Evolutionary conservation across 2,329 filamentous ascomycete genomes (phyloP).

Genomic region (Allantophomopsis lycopodina): DNA sequence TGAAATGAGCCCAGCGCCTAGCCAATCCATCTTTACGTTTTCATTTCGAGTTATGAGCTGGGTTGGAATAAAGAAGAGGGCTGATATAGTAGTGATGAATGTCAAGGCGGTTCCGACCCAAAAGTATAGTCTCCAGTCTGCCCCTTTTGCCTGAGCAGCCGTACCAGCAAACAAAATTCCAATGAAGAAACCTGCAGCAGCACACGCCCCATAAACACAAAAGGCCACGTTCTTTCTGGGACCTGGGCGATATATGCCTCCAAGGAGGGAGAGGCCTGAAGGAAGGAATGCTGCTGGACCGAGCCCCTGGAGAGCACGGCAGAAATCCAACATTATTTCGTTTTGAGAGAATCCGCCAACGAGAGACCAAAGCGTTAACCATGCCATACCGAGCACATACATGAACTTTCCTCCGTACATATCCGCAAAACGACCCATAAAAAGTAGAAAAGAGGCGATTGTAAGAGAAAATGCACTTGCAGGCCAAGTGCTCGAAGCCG

Average conservation of each 20-base stretch:
- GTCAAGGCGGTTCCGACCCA: slow-evolving; percentile 45
- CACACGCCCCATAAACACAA: slow-evolving; percentile 40
- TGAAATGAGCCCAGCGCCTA: slow-evolving; percentile 45
- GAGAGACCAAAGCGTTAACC: slow-evolving; percentile 58
- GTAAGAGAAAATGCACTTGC: slow-evolving; percentile 45
- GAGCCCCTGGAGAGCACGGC: slow-evolving; percentile 61
- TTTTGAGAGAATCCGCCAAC: slow-evolving; percentile 56
- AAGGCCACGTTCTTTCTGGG: slow-evolving; percentile 55
- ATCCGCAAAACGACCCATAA: slow-evolving; percentile 47
- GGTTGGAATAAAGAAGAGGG: slow-evolving; percentile 33
- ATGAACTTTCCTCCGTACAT: slow-evolving; percentile 47
- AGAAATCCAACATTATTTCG: slow-evolving; percentile 58
- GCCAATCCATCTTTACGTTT: slow-evolving; percentile 52
- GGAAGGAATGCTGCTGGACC: slow-evolving; percentile 61
- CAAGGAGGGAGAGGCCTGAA: slow-evolving; percentile 52
- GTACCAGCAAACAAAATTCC: slow-evolving; percentile 55
- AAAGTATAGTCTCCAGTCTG: slow-evolving; percentile 54
- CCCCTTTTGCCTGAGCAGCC: slow-evolving; percentile 32
- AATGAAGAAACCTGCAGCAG: slow-evolving; percentile 38
- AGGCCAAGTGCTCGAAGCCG: slow-evolving; percentile 46
- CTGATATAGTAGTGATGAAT: slow-evolving; percentile 28
- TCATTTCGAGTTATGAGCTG: slow-evolving; percentile 23
- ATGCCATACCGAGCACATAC: slow-evolving; percentile 43
- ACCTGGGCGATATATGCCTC: slow-evolving; percentile 50
- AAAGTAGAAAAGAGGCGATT: slow-evolving; percentile 42